Conservation (phyloP, 2,329 filamentous ascomycete species). For the Tolypocladium amazonense region DNA sequence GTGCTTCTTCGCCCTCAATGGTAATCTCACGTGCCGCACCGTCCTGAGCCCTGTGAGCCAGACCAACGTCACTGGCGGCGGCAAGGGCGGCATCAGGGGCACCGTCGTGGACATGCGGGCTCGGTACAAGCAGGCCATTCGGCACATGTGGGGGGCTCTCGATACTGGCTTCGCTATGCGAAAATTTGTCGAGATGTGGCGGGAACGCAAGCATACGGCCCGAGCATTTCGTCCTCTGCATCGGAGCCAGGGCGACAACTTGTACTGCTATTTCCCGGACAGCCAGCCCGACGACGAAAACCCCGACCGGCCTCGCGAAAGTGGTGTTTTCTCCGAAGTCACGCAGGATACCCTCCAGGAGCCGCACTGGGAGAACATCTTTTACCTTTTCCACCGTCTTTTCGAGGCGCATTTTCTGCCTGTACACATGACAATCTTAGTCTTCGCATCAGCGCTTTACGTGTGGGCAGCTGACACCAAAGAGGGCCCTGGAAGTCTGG, state of each 20-base stretch:
- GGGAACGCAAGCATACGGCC: constrained; percentile 44
- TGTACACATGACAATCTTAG: constrained; percentile 53
- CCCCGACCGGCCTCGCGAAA: constrained; percentile 30
- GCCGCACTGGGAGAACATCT: constrained; percentile 43
- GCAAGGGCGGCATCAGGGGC: constrained; percentile 41
- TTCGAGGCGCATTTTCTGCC: constrained; percentile 67
- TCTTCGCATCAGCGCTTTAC: constrained; percentile 53
- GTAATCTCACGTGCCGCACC: constrained; percentile 53
- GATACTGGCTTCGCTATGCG: constrained; percentile 57
- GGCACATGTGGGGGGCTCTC: constrained; percentile 68
- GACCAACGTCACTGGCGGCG: constrained; percentile 56
- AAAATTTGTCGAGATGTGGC: constrained; percentile 46
- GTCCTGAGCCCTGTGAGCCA: constrained; percentile 62
- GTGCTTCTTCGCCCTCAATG: constrained; percentile 65
- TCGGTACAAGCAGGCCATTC: constrained; percentile 60
- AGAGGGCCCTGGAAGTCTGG: constrained; percentile 40
- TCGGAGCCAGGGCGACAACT: constrained; percentile 30
- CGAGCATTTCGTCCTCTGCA: constrained; percentile 46
- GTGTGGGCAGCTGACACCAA: constrained; percentile 39
- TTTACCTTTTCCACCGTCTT: constrained; percentile 53
- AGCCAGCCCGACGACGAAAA: constrained; percentile 26
- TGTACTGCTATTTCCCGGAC: constrained; percentile 38
- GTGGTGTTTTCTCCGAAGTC: constrained; percentile 44
- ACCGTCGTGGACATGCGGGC: constrained; percentile 48
- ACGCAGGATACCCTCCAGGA: constrained; percentile 38